Conservation (phyloP, 768 basidiomycete species). For the Collybia sordida region DNA sequence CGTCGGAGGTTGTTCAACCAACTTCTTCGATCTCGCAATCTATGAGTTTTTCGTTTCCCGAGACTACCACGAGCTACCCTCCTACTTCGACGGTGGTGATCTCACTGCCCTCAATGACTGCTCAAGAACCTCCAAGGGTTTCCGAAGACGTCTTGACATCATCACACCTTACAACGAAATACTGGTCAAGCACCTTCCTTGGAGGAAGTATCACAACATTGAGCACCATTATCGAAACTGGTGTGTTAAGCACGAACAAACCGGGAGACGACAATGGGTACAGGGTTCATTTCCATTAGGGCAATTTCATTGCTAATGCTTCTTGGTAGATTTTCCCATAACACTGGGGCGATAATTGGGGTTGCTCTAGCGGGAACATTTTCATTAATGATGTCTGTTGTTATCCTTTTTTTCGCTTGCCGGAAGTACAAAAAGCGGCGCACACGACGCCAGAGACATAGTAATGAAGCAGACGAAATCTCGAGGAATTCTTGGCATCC, state of each 20-base stretch:
- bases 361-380: constrained; percentile 29
- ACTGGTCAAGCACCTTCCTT: constrained; percentile 15
- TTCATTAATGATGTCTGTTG: constrained; percentile 24
- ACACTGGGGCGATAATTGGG: constrained; percentile 38
- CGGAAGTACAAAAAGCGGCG: constrained; percentile 19
- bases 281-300: neutral
- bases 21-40: too few species aligned
- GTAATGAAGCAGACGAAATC: too few species aligned
- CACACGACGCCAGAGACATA: neutral
- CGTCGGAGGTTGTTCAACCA: too few species aligned
- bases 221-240: constrained; percentile 22
- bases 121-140: neutral
- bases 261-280: constrained; percentile 21
- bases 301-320: neutral
- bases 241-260: constrained; percentile 29
- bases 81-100: neutral
- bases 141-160: neutral
- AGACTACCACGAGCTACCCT: too few species aligned
- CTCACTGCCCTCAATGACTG: neutral
- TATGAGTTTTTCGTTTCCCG: too few species aligned
- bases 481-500: constrained; percentile 22
- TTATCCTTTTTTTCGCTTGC: constrained; percentile 32
- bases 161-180: constrained; percentile 12
- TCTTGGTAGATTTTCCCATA: constrained; percentile 30
- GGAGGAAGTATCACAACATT: constrained; percentile 16